A percentile compares a stretch with the other conserved stretches of the same genome.
Conservation (phyloP, 345 rosid species). For the Brassica incana region DNA sequence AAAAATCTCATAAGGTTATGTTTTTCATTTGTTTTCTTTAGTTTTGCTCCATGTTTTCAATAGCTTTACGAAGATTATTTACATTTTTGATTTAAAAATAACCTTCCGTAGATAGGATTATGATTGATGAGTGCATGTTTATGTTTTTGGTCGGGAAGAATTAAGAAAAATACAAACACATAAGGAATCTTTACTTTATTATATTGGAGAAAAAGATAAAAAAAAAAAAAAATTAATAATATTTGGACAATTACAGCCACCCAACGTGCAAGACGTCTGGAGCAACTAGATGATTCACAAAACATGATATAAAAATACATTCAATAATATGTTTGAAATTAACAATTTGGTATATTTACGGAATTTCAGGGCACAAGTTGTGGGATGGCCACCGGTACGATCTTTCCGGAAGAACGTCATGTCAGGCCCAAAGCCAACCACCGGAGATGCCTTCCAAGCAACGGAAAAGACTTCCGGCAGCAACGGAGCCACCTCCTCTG, state of each 20-base stretch:
- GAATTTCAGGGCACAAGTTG: conserved; percentile 69
- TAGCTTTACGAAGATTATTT: neutral
- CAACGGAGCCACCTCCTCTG: conserved; percentile 33
- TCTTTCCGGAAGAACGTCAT: conserved; percentile 68
- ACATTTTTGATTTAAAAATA: neutral
- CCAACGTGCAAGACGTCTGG: conserved; percentile 30
- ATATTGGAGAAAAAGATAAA: neutral
- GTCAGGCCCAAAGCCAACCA: conserved; percentile 55
- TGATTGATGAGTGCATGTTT: neutral
- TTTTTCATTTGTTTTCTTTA: neutral
- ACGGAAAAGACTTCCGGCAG: conserved; percentile 40
- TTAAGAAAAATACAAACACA: conserved; percentile 60
- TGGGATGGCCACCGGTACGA: conserved; percentile 89
- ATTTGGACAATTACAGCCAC: conserved; percentile 17
- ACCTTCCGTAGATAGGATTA: neutral
- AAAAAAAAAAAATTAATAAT: neutral
- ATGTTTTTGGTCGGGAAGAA: conserved; percentile 58
- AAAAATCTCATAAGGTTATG: neutral
- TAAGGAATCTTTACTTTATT: conserved; percentile 57
- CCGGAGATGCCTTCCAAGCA: conserved; percentile 18
- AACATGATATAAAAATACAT: neutral
- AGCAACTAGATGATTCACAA: conserved; percentile 3
- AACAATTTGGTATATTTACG: neutral
- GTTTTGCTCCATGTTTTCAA: conserved; percentile 1
- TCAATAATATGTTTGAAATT: neutral